phyloP scores from a whole-genome alignment of 306 rosid genomes.

The Crataegus laevigata region DNA sequence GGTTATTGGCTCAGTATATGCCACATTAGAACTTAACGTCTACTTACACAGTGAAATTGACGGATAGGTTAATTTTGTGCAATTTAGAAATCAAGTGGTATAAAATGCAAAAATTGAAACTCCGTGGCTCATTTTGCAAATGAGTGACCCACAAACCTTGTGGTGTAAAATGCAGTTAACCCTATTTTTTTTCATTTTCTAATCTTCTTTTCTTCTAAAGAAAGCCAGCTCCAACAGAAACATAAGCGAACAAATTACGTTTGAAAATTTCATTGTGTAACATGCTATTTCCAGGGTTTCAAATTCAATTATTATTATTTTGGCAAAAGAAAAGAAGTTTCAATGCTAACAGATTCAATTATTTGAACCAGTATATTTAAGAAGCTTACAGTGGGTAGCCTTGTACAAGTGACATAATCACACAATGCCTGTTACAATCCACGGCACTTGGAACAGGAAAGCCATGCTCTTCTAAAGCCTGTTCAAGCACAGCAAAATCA shows the following conservation, averaged over 20 bases:
- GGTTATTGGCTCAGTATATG: no score
- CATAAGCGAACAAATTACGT: neutral
- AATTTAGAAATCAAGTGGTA: no score
- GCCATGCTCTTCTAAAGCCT: conserved; percentile 81
- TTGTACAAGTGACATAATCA: conserved; percentile 83
- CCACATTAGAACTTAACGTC: no score
- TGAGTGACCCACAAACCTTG: no score
- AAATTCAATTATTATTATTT: neutral
- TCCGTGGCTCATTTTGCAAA: no score
- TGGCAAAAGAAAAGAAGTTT: neutral
- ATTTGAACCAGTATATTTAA: neutral
- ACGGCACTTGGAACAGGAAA: conserved; percentile 84
- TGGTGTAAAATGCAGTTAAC: no score
- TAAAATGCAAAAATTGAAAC: no score
- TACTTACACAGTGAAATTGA: no score
- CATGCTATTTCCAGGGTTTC: neutral
- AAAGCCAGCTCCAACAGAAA: neutral
- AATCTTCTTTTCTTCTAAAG: neutral
- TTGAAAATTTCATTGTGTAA: neutral
- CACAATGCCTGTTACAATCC: conserved; percentile 84
- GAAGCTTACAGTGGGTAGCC: conserved; percentile 80
- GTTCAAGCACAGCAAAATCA: conserved; percentile 14
- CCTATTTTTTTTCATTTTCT: neutral
- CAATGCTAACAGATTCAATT: neutral
- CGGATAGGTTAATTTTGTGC: no score